phyloP scores from a whole-genome alignment of 352 stramenopile species.

The Pythium dissimile region DNA sequence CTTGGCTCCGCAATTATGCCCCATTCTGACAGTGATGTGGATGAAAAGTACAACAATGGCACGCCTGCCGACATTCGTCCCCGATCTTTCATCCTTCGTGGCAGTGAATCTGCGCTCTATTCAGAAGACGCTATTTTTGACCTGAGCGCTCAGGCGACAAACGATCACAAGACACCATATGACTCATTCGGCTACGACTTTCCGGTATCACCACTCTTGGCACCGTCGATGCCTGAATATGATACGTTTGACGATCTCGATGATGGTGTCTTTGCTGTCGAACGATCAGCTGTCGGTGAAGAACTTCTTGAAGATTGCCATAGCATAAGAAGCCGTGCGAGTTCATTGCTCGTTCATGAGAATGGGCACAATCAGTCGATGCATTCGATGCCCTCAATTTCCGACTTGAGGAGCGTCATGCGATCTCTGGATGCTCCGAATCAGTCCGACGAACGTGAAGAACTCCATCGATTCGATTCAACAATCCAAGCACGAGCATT shows the following conservation, averaged over 20 bases:
- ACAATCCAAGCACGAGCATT: slow-evolving; percentile 11
- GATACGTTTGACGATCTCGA: slow-evolving; percentile 16
- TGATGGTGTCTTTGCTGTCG: background rate
- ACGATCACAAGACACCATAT: slow-evolving; percentile 6
- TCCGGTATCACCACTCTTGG: slow-evolving; percentile 5
- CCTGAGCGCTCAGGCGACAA: background rate
- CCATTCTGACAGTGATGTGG: background rate
- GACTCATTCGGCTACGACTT: slow-evolving; percentile 20
- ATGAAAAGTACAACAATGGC: background rate
- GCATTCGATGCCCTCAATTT: slow-evolving; percentile 14
- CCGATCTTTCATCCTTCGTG: slow-evolving; percentile 5
- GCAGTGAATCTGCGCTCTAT: background rate
- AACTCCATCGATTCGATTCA: slow-evolving; percentile 3
- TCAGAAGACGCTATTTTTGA: slow-evolving; percentile 6
- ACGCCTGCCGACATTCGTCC: background rate
- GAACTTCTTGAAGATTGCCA: slow-evolving; percentile 6
- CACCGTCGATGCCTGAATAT: slow-evolving; percentile 8
- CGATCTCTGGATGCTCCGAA: slow-evolving; percentile 27
- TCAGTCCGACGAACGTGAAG: slow-evolving; percentile 1
- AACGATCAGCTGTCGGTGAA: background rate
- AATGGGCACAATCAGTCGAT: slow-evolving; percentile 17
- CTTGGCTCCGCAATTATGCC: slow-evolving; percentile 31
- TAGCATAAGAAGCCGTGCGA: background rate
- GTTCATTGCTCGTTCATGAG: slow-evolving; percentile 17
- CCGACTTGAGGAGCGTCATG: slow-evolving; percentile 30